These are phyloP conservation scores for Cladosporium sp. DNA, from an alignment of 2,329 filamentous ascomycete genomes.

Conservation along the genomic window DNA sequence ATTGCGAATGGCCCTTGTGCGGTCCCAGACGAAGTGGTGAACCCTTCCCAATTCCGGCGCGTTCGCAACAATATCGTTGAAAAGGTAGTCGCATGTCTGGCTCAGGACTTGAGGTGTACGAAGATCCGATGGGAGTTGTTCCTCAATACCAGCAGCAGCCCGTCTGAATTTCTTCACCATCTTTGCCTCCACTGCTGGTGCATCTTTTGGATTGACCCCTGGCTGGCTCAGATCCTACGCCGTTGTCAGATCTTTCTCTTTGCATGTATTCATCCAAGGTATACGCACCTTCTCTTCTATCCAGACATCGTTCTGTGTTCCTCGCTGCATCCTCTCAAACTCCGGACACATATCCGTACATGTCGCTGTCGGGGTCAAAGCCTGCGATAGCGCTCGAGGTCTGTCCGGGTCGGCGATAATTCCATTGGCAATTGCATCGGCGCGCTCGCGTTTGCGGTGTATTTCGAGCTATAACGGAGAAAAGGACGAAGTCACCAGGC, in stretches of 20 bases:
- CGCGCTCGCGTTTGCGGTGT: conserved; percentile 47
- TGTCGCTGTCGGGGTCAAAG: conserved; percentile 58
- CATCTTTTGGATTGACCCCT: conserved; percentile 24
- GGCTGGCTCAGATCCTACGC: conserved; percentile 27
- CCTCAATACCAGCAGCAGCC: conserved; percentile 59
- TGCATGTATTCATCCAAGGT: conserved; percentile 1
- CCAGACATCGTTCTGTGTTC: conserved; percentile 59
- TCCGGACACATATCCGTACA: conserved; percentile 63
- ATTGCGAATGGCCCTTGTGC: conserved; percentile 60
- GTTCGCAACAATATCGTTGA: conserved; percentile 47
- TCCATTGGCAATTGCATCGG: conserved; percentile 49
- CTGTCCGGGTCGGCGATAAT: conserved; percentile 57
- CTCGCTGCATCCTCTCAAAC: conserved; percentile 58
- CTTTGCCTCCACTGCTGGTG: conserved; percentile 45
- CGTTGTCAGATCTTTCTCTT: conserved; percentile 22
- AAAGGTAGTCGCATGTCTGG: conserved; percentile 42
- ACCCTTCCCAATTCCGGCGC: conserved; percentile 48
- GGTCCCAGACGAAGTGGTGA: conserved; percentile 63
- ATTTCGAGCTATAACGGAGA: conserved; percentile 39
- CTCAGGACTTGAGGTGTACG: conserved; percentile 50
- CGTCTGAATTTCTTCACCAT: conserved; percentile 64
- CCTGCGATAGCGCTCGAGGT: conserved; percentile 55
- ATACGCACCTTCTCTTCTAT: conserved; percentile 53
- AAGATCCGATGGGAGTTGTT: conserved; percentile 61
- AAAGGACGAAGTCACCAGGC: conserved; percentile 23